These are phyloP conservation scores for Suhomyces maxii DNA, from an alignment of 1,139 yeast genomes.

Conservation along the genomic window DNA sequence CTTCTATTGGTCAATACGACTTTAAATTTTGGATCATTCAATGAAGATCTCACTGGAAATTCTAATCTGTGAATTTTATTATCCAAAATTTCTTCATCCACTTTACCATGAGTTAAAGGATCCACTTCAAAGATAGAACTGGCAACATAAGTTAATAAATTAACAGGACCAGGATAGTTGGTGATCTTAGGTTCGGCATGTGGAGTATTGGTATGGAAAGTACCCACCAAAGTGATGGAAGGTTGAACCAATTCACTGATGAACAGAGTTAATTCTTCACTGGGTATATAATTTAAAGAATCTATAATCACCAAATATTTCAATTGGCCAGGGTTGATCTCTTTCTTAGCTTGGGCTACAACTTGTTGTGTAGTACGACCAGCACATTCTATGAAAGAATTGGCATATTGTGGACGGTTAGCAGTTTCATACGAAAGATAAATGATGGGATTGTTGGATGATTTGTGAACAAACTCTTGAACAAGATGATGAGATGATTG, in stretches of 20 bases:
- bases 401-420: slow-evolving; percentile 50
- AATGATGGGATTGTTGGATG: slow-evolving; percentile 33
- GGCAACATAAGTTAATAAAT: slow-evolving; percentile 64
- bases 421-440: slow-evolving; percentile 67
- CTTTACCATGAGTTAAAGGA: slow-evolving; percentile 33
- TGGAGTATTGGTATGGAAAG: slow-evolving; percentile 57
- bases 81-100: slow-evolving; percentile 54
- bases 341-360: slow-evolving; percentile 22
- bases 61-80: slow-evolving; percentile 40
- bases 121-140: slow-evolving; percentile 64
- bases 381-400: slow-evolving; percentile 51
- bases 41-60: slow-evolving; percentile 44
- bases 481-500: slow-evolving; percentile 65
- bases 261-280: slow-evolving; percentile 50
- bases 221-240: slow-evolving; percentile 54
- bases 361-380: slow-evolving; percentile 24
- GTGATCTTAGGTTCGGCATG: slow-evolving; percentile 19
- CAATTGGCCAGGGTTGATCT: slow-evolving; percentile 14
- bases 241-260: slow-evolving; percentile 59
- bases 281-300: slow-evolving; percentile 60
- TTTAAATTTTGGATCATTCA: slow-evolving; percentile 50
- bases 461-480: slow-evolving; percentile 53
- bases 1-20: slow-evolving; percentile 65
- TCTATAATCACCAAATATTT: slow-evolving; percentile 58
- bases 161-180: slow-evolving; percentile 53